Evolutionary conservation across 73 alveolate genomes (phyloP), one percentile per base, ranked within the genome.

Genomic region (Chromera velia): DNA sequence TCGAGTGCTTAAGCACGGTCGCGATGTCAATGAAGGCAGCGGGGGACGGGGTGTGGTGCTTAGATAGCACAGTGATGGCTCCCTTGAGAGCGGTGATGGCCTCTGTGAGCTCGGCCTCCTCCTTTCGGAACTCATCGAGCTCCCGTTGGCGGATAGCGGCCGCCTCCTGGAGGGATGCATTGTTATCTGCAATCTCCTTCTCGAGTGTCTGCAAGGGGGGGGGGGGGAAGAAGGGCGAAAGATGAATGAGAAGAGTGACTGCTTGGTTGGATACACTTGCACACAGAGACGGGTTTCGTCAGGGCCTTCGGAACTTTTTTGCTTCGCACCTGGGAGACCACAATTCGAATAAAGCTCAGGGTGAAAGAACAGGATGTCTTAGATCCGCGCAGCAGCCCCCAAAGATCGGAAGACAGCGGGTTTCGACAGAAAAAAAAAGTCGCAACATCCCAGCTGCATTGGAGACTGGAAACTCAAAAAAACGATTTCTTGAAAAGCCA

Each of bases 21-120:
- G 55, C 4, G 55, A 40, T 4, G 55, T 4, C 4, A 13, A 13
- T 13, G 55, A 40, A 13, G 22, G 55, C 55, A 13, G 55, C 55
- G 55, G 55, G 55, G 55, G 70, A 17, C 32, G 32, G 31, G 30
- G 32, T n/a, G 70, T 55, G 70, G 70, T 55, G 70, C n/a, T 55
- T 55, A 29, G 70, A 55, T 24, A 55, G 28, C 31, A 55, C 70
- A 4, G 70, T 55, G 70, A 55, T 17, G 70, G 70, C 70, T 30
- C 32, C 86, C 86, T 79, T 79, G 73, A 79, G 86, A 29, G 71
- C 80, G 74, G 0, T 79, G 47, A 22, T 45, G 74, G 24, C 47
- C 74, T 45, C 80, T 74, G 13, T 66, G 74, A n/a, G 48, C 63
- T 77, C 84, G 72, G 68, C 70, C 74, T 79, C 86, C 40, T 79